phyloP scores from a whole-genome alignment of 257 asterid genomes.

The Solanum raphanifolium region DNA sequence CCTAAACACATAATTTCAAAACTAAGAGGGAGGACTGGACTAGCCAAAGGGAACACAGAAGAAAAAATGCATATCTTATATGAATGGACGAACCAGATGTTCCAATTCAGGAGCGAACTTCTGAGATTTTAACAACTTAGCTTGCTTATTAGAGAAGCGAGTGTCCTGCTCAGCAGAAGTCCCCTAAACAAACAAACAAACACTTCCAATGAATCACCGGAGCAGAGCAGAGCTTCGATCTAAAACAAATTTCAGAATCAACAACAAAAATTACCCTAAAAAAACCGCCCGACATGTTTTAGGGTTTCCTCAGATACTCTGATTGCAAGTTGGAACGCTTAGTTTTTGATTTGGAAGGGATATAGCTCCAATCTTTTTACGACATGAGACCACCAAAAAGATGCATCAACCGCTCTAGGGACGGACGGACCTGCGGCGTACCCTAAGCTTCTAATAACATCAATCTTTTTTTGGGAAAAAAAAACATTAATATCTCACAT shows the following conservation, averaged over 20 bases:
- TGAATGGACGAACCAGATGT: conserved; percentile 44
- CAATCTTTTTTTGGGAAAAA: background rate
- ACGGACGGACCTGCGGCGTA: background rate
- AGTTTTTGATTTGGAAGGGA: background rate
- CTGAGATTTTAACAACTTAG: conserved; percentile 85
- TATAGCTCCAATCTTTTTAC: background rate
- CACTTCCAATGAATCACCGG: background rate
- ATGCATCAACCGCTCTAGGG: background rate
- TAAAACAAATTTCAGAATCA: background rate
- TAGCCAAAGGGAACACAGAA: background rate
- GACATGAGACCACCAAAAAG: background rate
- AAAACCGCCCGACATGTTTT: conserved; percentile 88
- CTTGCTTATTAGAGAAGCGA: conserved; percentile 98
- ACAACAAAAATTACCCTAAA: conserved; percentile 50
- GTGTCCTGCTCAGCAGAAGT: conserved; percentile 98
- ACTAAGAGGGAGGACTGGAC: background rate
- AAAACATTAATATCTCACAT: background rate
- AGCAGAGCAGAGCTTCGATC: background rate
- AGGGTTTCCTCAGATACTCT: conserved; percentile 37
- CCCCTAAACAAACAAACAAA: conserved; percentile 44
- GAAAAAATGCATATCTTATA: background rate
- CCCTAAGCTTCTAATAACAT: background rate
- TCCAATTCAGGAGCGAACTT: conserved; percentile 96
- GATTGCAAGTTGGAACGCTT: background rate
- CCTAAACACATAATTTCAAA: background rate